phyloP scores from a whole-genome alignment of 495 filamentous ascomycete genomes.

The Chaetomium tenue region DNA sequence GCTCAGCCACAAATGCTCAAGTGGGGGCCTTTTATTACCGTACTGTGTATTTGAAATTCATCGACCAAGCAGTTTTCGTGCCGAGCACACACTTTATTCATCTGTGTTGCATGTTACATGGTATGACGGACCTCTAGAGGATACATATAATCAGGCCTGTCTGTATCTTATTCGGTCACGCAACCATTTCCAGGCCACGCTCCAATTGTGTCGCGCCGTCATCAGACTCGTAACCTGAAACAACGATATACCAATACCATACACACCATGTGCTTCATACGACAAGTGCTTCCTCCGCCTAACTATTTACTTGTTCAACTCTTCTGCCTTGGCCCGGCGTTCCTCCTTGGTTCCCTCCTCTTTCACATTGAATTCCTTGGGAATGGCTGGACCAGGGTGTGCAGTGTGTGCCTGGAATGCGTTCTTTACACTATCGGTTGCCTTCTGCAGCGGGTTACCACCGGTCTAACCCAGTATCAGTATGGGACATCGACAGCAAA shows the following conservation, averaged over 20 bases:
- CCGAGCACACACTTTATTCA: too few relatives aligned
- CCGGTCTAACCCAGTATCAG: constrained; percentile 6
- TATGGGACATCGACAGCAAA: background rate
- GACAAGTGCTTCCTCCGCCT: background rate
- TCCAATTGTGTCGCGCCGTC: too few relatives aligned
- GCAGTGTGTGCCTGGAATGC: constrained; percentile 48
- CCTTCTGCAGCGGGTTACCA: constrained; percentile 28
- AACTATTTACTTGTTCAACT: constrained; percentile 59
- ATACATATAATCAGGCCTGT: too few relatives aligned
- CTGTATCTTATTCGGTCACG: too few relatives aligned
- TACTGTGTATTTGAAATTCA: too few relatives aligned
- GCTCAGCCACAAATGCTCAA: constrained; percentile 15
- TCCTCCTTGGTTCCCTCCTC: constrained; percentile 66
- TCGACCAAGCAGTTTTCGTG: too few relatives aligned
- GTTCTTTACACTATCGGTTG: constrained; percentile 30
- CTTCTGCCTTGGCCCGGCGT: constrained; percentile 59
- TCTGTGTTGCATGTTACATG: too few relatives aligned
- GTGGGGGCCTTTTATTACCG: constrained; percentile 7
- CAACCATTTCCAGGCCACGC: too few relatives aligned
- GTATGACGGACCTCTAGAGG: too few relatives aligned
- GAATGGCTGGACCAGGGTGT: constrained; percentile 51
- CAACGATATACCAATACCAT: background rate
- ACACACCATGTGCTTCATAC: background rate
- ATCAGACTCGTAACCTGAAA: too few relatives aligned
- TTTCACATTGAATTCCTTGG: constrained; percentile 44